Evolutionary conservation across 148 eudicot genomes (phyloP).

Genomic region (Agrostemma githago): DNA sequence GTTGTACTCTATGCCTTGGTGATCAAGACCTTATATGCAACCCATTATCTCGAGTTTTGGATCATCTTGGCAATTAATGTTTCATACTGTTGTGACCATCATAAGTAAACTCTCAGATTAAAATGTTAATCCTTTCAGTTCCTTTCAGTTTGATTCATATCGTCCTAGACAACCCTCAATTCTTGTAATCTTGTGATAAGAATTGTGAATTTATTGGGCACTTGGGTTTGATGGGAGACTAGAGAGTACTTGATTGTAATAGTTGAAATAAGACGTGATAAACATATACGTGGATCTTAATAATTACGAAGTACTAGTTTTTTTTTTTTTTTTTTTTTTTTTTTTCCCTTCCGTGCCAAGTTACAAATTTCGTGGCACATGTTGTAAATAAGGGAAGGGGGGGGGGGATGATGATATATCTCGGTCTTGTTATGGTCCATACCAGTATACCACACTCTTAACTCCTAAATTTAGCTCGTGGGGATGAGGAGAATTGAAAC

Average conservation of each 20-base stretch:
- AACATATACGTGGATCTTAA: not conserved
- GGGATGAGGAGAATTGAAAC: not conserved
- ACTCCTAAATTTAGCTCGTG: not conserved
- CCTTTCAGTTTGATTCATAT: not conserved
- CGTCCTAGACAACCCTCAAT: not conserved
- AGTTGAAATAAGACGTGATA: conserved; percentile 3
- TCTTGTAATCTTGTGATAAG: not conserved
- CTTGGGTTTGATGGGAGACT: not conserved
- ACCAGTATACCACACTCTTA: not conserved
- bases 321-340: not conserved
- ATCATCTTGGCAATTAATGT: not conserved
- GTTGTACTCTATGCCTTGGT: not conserved
- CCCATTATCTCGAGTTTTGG: too few species aligned
- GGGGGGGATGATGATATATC: not conserved
- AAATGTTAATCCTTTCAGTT: not conserved
- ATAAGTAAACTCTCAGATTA: not conserved
- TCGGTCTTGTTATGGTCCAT: not conserved
- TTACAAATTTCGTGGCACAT: not conserved
- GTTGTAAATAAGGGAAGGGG: not conserved
- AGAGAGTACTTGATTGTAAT: not conserved
- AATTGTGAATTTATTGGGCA: not conserved
- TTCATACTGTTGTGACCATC: not conserved
- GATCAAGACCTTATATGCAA: not conserved
- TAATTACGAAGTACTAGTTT: too few species aligned
- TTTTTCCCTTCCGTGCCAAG: too few species aligned